phyloP scores from a whole-genome alignment of 1,284 basidiomycete genomes.

The Austroboletus olivaceoglutinosus region DNA sequence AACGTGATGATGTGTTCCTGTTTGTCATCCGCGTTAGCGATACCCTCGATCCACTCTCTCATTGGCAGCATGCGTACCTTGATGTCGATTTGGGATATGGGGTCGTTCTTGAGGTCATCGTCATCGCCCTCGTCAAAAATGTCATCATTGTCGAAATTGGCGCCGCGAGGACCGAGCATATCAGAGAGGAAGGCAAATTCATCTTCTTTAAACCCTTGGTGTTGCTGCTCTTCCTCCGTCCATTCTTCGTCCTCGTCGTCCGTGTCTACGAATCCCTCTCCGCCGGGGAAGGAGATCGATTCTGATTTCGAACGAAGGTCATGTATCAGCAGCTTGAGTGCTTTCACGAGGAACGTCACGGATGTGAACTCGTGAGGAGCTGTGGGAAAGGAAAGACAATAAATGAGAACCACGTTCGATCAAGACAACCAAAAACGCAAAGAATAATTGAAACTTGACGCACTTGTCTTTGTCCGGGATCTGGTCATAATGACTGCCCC shows the following conservation, averaged over 20 bases:
- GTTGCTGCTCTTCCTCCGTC: slow-evolving; percentile 72
- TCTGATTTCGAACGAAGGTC: slow-evolving; percentile 79
- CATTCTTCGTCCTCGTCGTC: slow-evolving; percentile 91
- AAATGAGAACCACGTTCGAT: slow-evolving; percentile 17
- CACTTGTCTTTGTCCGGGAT: slow-evolving; percentile 84
- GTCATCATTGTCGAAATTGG: slow-evolving; percentile 71
- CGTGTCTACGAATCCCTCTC: slow-evolving; percentile 58
- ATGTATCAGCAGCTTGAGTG: slow-evolving; percentile 83
- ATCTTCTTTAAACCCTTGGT: slow-evolving; percentile 56
- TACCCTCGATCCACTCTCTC: neutral
- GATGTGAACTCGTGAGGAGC: slow-evolving; percentile 84
- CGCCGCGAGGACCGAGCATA: slow-evolving; percentile 63
- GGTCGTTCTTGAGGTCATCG: slow-evolving; percentile 85
- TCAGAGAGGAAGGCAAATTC: slow-evolving; percentile 69
- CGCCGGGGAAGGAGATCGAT: slow-evolving; percentile 58
- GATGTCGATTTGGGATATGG: slow-evolving; percentile 86
- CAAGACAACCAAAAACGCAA: slow-evolving; percentile 2
- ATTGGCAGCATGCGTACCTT: slow-evolving; percentile 60
- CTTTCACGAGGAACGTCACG: slow-evolving; percentile 88
- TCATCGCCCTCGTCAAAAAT: slow-evolving; percentile 70
- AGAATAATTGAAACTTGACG: slow-evolving; percentile 29
- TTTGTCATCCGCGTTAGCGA: neutral
- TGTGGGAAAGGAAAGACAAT: slow-evolving; percentile 32
- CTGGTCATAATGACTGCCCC: slow-evolving; percentile 90
- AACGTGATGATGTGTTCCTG: slow-evolving; percentile 69